phyloP scores from a whole-genome alignment of 768 basidiomycete species.

The Sarcomyxa edulis region DNA sequence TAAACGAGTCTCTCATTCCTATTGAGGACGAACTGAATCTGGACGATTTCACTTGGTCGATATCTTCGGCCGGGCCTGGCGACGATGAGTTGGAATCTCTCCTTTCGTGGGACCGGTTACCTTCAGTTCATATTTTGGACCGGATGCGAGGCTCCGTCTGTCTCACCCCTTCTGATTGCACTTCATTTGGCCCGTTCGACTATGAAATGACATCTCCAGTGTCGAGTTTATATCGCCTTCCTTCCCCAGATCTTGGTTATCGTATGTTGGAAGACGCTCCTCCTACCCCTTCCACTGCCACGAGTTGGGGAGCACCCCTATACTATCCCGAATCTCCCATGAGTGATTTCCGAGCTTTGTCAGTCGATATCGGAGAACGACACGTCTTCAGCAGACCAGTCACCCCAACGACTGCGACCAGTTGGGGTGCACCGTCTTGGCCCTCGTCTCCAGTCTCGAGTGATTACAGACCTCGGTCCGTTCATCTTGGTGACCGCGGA shows the following conservation, averaged over 20 bases:
- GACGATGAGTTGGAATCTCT: conserved; percentile 35
- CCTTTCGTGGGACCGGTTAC: conserved; percentile 29
- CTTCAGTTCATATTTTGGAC: conserved; percentile 53
- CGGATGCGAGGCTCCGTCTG: conserved; percentile 53
- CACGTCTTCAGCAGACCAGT: conserved; percentile 35
- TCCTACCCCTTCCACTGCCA: conserved; percentile 41
- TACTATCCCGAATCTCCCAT: conserved; percentile 26
- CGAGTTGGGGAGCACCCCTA: conserved; percentile 40
- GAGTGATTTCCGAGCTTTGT: conserved; percentile 23
- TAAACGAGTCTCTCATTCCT: conserved; percentile 24
- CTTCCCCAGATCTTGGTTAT: conserved; percentile 54
- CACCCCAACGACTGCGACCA: conserved; percentile 36
- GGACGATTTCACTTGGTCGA: conserved; percentile 67
- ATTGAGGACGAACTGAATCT: conserved; percentile 45
- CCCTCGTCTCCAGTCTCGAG: conserved; percentile 17
- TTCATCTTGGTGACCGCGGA: conserved; percentile 33
- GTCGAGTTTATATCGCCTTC: conserved; percentile 31
- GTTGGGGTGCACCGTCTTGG: conserved; percentile 27
- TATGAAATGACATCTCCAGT: conserved; percentile 34
- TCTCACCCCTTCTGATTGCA: conserved; percentile 46
- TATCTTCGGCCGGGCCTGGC: conserved; percentile 62
- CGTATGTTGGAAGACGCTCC: conserved; percentile 53
- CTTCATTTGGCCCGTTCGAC: conserved; percentile 53
- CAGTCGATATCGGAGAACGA: conserved; percentile 44
- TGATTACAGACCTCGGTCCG: conserved; percentile 21